These are phyloP conservation scores for Pyrenophora teres DNA, from an alignment of 2,329 filamentous ascomycete species.

Conservation along the genomic window DNA sequence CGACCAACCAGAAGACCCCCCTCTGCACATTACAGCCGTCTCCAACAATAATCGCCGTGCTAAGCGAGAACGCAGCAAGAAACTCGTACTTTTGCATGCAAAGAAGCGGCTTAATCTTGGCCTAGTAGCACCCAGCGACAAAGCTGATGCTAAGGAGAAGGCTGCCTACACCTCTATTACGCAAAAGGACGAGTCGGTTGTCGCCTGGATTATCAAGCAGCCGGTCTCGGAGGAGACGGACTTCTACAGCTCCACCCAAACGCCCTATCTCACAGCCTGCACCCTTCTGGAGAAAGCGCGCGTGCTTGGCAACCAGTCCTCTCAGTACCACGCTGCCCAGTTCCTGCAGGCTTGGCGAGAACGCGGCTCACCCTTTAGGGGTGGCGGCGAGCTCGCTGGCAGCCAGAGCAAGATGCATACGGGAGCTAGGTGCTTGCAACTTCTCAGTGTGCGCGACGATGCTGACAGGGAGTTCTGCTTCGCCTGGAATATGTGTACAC, in stretches of 20 bases:
- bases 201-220: background rate
- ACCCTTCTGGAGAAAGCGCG: background rate
- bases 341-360: background rate
- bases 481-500: slow-evolving; percentile 4
- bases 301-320: slow-evolving; percentile 13
- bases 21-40: background rate
- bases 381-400: too few relatives aligned
- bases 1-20: too few relatives aligned
- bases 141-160: background rate
- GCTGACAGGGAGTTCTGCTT: background rate
- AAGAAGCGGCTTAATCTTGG: background rate
- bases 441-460: too few relatives aligned
- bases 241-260: background rate
- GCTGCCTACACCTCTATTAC: background rate
- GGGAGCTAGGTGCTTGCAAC: too few relatives aligned
- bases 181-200: background rate
- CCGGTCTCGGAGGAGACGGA: background rate
- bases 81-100: background rate
- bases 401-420: too few relatives aligned
- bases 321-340: background rate
- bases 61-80: too few relatives aligned
- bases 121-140: background rate
- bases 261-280: background rate
- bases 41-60: too few relatives aligned
- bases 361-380: background rate